phyloP scores from a whole-genome alignment of 352 stramenopile genomes.

The Paralagenidium karlingii region DNA sequence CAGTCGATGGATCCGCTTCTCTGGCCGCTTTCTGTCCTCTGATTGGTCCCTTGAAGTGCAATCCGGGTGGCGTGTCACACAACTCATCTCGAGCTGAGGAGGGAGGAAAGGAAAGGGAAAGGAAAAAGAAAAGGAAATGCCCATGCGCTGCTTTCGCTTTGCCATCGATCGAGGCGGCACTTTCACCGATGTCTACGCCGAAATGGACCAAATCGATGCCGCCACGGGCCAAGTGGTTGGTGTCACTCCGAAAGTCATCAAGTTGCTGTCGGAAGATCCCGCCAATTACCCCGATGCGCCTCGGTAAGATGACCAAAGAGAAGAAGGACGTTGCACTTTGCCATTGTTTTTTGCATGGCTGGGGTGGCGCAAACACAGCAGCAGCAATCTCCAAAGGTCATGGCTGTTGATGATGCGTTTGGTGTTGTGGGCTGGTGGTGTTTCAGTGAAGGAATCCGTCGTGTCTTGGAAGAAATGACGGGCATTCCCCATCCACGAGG shows the following conservation, averaged over 20 bases:
- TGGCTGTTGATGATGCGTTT: not conserved
- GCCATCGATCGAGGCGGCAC: constrained; percentile 96
- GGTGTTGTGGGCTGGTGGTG: not conserved
- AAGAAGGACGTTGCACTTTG: not conserved
- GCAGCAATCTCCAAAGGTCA: no score
- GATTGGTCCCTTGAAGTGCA: no score
- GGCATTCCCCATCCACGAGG: constrained; percentile 72
- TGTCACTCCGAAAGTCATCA: constrained; percentile 82
- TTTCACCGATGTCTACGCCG: constrained; percentile 97
- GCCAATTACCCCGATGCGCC: constrained; percentile 96
- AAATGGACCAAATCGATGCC: constrained; percentile 77
- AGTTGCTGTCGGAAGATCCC: constrained; percentile 96
- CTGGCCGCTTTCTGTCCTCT: no score
- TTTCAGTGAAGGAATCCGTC: constrained; percentile 84
- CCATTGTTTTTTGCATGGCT: not conserved
- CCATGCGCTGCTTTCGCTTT: constrained; percentile 84
- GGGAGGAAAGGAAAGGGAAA: no score
- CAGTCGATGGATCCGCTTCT: no score
- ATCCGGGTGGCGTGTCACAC: no score
- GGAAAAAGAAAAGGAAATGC: not conserved
- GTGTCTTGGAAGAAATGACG: constrained; percentile 92
- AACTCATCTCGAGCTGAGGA: no score
- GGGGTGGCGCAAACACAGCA: no score
- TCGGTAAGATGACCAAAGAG: constrained; percentile 26
- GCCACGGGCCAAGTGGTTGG: constrained; percentile 21